Evolutionary conservation across 1,284 basidiomycete species (phyloP), one percentile per base, ranked within the genome.

Genomic region (Singerocomus rubriflavus): DNA sequence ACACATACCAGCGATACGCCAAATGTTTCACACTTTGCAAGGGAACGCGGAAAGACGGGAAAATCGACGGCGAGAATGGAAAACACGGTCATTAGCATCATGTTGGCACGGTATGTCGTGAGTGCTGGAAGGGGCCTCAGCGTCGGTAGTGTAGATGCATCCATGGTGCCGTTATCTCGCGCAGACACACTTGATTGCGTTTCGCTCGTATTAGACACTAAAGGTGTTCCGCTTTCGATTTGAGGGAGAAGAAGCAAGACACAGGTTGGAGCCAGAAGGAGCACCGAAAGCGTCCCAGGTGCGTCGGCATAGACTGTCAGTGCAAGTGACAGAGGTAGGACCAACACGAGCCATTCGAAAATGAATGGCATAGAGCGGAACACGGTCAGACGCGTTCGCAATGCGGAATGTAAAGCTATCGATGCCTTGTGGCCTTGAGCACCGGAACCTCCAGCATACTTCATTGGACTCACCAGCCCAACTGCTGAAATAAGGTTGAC

Each of bases 1-100:
- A 10, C 26, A 76, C 84, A 59, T 58, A 94, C 93, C 69, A 97
- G 62, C 21, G 93, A 96, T 0, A 93, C 92, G 0, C 97, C 97
- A 71, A 84, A 98, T 0, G 90, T 88, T 71, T 99, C 95, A 63
- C 93, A 96, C 67, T 99, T 99, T 10, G 88, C 93, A 44, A 97
- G 78, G 8, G 73, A 71, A 12, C 97, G 81, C 0, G 96, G 96
- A 63, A 98, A 99, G 25, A 96, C 78, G 0, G 81, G 82, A 63
- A 99, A 99, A 65, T 99, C 97, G 42, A 99, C 96, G 0, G 97
- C 96, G 8, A 99, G 81, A 55, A 99, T 99, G 35, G 85, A 88
- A 38, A 97, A 77, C 36, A 89, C 73, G 0, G 97, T 98, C 77
- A 99, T 83, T 31, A 98, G 72, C 79, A 99, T 88, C 92, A 98